Evolutionary conservation across 2,329 filamentous ascomycete genomes (phyloP).

Genomic region (Neopestalotiopsis sp.): DNA sequence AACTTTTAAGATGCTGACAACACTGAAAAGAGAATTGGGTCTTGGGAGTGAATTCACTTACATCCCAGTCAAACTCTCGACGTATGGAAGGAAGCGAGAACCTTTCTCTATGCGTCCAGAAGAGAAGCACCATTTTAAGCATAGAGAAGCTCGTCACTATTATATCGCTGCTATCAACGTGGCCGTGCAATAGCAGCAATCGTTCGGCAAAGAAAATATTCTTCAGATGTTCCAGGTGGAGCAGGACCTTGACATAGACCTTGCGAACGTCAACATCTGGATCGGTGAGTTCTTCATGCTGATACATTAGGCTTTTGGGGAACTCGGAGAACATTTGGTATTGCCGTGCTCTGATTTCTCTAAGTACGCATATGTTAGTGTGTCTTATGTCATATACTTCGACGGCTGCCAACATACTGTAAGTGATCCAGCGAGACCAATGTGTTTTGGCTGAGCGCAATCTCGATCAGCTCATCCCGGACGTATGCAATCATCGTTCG

Average conservation of each 20-base stretch:
- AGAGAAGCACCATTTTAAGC: constrained; percentile 45
- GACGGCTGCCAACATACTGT: background rate
- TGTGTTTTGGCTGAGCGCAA: constrained; percentile 39
- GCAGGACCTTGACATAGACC: constrained; percentile 49
- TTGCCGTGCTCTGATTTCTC: constrained; percentile 38
- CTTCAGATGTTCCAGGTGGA: constrained; percentile 53
- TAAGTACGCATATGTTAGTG: constrained; percentile 12
- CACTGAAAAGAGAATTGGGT: background rate
- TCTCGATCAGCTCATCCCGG: constrained; percentile 61
- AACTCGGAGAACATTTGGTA: constrained; percentile 34
- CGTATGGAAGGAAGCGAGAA: constrained; percentile 38
- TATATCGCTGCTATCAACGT: constrained; percentile 38
- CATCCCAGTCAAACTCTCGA: constrained; percentile 50
- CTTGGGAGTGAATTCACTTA: constrained; percentile 27
- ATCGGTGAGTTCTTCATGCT: constrained; percentile 39
- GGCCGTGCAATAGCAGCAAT: constrained; percentile 49
- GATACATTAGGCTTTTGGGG: constrained; percentile 41
- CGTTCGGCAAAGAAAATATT: constrained; percentile 61
- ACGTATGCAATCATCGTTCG: constrained; percentile 51
- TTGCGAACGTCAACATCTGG: constrained; percentile 32
- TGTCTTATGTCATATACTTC: background rate
- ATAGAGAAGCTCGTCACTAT: constrained; percentile 48
- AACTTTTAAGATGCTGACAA: background rate
- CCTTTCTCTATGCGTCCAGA: constrained; percentile 52
- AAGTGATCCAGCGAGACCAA: background rate